Evolutionary conservation across 176 grass and related monocot species (phyloP), one percentile per base, ranked within the genome.

Genomic region (Miscanthus lutarioriparius): DNA sequence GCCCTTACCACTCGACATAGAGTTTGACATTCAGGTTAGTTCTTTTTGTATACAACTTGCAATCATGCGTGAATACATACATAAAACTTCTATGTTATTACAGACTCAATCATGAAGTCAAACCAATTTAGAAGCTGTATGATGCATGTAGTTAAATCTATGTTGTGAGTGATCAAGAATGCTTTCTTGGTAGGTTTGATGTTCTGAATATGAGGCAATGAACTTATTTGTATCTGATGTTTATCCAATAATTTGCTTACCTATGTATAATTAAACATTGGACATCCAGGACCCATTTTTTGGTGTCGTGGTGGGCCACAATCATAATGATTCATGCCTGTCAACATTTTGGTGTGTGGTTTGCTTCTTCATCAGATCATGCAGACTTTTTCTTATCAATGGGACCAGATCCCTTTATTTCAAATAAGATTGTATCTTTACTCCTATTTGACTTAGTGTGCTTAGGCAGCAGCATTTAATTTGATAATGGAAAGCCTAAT

Each of bases 21-120:
- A 99, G 78, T 99, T 99, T 92, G 97, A 99, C 76, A 89, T 99
- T 84, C 96, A 96, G 96, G 96, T 98, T 85, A 80, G 79, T 89
- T 90, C 47, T 62, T 88, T 30, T 51, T 83, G 13, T 67, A 64
- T 74, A 70, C 39, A 74, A 72, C 11, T 78, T 82, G 43, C n/a
- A 26, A 5, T 33, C 54, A 77, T 82, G 72, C 14, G 82, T 68
- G 64, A 53, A 74, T 69, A 80, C 8, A 7, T 82, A 9, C 59
- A 40, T 49, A 19, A 63, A 67, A 51, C 23, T 25, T 77, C 49
- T 76, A 49, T 27, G 15, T 74, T 88, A 74, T 33, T 35, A 35
- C 33, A 58, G 45, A 51, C 27, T 72, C 39, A 27, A 26, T 10
- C 78, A 36, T 74, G 6, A 84, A 84, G 59, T 67, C 30, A 45